Evolutionary conservation across 73 alveolate genomes (phyloP).

Genomic region (Loxodes magnus): DNA sequence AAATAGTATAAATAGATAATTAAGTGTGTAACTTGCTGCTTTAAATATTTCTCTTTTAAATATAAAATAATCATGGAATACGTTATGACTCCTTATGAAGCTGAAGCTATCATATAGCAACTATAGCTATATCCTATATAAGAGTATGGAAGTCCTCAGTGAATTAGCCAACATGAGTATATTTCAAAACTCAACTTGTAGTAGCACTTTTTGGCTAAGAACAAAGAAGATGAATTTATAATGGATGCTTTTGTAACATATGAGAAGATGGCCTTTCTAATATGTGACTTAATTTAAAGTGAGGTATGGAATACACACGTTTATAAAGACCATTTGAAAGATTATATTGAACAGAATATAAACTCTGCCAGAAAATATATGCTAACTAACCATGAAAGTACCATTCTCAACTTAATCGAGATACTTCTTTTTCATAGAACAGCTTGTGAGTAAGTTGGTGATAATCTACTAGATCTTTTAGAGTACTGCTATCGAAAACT

Average conservation of each 20-base stretch:
- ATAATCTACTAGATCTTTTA: conserved; percentile 87
- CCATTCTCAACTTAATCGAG: conserved; percentile 88
- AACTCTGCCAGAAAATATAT: conserved; percentile 15
- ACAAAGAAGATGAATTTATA: conserved; percentile 69
- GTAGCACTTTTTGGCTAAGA: conserved; percentile 25
- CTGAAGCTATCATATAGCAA: too few relatives aligned
- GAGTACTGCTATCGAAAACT: conserved; percentile 95
- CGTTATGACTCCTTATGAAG: too few relatives aligned
- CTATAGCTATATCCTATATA: too few relatives aligned
- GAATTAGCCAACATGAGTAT: conserved; percentile 37
- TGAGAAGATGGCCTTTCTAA: conserved; percentile 72
- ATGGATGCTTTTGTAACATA: conserved; percentile 77
- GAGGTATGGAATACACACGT: conserved; percentile 78
- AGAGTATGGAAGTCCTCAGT: conserved; percentile 9
- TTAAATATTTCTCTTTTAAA: too few relatives aligned
- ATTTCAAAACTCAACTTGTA: conserved; percentile 29
- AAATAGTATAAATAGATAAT: too few relatives aligned
- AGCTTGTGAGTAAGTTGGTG: conserved; percentile 95
- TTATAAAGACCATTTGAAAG: conserved; percentile 37
- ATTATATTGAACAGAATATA: not conserved
- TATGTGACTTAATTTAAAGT: conserved; percentile 71
- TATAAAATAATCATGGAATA: too few relatives aligned
- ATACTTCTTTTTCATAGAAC: conserved; percentile 93
- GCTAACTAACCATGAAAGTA: conserved; percentile 31
- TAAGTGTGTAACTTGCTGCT: too few relatives aligned